Conservation (phyloP, 768 basidiomycete species). For the Tulasnella calospora region DNA sequence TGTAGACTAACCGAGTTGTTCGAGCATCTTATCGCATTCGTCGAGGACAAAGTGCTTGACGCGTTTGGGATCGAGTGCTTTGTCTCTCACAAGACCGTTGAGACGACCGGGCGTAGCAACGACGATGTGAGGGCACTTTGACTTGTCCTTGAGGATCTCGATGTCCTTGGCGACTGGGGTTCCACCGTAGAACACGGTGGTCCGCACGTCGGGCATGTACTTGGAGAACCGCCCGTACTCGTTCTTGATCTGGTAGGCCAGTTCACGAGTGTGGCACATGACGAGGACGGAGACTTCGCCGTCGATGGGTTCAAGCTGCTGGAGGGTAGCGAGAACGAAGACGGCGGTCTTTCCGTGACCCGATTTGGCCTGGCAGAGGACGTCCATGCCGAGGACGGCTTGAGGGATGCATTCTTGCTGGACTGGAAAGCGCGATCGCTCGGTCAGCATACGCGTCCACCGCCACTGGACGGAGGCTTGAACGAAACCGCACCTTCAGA, state of each 20-base stretch:
- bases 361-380: conserved; percentile 98
- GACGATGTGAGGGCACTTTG: conserved; percentile 96
- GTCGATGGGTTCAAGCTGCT: conserved; percentile 96
- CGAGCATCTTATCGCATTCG: conserved; percentile 99
- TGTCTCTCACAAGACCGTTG: conserved; percentile 93
- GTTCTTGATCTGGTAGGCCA: conserved; percentile 99
- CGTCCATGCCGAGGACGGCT: conserved; percentile 98
- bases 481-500: conserved; percentile 70
- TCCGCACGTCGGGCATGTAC: conserved; percentile 99
- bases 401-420: conserved; percentile 99
- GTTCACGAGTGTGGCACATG: conserved; percentile 97
- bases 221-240: conserved; percentile 99
- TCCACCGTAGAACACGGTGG: conserved; percentile 96
- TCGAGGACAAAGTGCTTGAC: conserved; percentile 99
- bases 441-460: neutral
- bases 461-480: neutral
- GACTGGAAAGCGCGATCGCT: conserved; percentile 48
- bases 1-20: conserved; percentile 99
- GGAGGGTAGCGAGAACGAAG: conserved; percentile 94
- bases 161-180: conserved; percentile 91
- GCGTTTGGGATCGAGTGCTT: conserved; percentile 87
- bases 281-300: conserved; percentile 98
- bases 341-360: conserved; percentile 99
- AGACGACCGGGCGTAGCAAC: conserved; percentile 97
- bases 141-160: conserved; percentile 90